Percentiles rank a stretch among this genome's conserved stretches.
phyloP scores from a whole-genome alignment of 2,329 filamentous ascomycete species.

The Beauveria brongniartii region DNA sequence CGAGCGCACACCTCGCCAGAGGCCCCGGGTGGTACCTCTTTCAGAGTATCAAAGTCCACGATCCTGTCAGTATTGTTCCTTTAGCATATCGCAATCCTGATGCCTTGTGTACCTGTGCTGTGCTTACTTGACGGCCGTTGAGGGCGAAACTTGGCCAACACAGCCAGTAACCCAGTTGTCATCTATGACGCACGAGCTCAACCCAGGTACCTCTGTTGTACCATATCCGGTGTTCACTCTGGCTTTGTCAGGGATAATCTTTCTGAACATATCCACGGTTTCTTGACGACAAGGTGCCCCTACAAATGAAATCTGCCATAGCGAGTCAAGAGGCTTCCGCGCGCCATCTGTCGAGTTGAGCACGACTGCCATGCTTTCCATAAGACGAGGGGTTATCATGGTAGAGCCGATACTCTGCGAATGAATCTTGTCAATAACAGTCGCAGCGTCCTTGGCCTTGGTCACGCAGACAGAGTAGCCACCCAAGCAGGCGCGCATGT shows the following conservation, averaged over 20 bases:
- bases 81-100: not conserved
- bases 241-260: not conserved
- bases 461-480: not conserved
- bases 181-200: not conserved
- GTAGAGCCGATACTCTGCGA: not conserved
- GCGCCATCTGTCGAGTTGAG: not conserved
- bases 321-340: not conserved
- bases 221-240: not conserved
- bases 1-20: not conserved
- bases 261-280: not conserved
- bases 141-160: not conserved
- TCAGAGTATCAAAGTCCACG: not conserved
- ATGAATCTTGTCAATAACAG: not conserved
- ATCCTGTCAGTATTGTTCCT: not conserved
- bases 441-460: not conserved
- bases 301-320: not conserved
- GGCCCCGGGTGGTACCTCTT: not conserved
- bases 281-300: not conserved
- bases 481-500: not conserved
- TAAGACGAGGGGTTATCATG: not conserved
- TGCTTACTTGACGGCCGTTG: not conserved
- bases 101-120: too few species aligned
- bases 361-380: not conserved
- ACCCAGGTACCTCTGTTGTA: not conserved
- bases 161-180: constrained; percentile 2